phyloP scores from a whole-genome alignment of 805 yeast genomes.

The Metschnikowia hibisci region DNA sequence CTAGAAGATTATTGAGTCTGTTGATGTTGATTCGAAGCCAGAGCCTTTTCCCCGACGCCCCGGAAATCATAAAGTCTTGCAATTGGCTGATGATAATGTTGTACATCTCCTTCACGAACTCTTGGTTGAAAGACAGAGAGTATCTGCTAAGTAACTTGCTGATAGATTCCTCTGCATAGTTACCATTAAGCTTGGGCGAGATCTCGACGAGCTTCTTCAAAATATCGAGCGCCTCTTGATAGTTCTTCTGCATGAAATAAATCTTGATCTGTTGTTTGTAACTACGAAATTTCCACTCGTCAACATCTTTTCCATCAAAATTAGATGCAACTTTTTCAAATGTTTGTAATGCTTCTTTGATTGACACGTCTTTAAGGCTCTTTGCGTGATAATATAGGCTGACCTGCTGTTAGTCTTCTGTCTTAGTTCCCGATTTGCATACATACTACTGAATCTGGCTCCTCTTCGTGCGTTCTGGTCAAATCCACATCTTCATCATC shows the following conservation, averaged over 20 bases:
- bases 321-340: slow-evolving; percentile 18
- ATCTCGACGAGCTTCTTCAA: slow-evolving; percentile 23
- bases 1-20: slow-evolving; percentile 36
- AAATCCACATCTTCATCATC: slow-evolving; percentile 31
- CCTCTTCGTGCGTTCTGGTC: slow-evolving; percentile 19
- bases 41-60: slow-evolving; percentile 28
- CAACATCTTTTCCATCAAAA: slow-evolving; percentile 21
- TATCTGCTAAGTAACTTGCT: slow-evolving; percentile 34
- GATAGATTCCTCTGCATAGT: slow-evolving; percentile 38
- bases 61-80: slow-evolving; percentile 17
- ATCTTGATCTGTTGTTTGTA: slow-evolving; percentile 41
- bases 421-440: not conserved
- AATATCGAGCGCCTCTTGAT: slow-evolving; percentile 21
- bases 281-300: slow-evolving; percentile 38
- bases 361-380: slow-evolving; percentile 31
- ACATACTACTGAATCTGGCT: slow-evolving; percentile 17
- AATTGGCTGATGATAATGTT: slow-evolving; percentile 29
- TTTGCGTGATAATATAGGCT: slow-evolving; percentile 37
- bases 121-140: slow-evolving; percentile 24
- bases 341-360: slow-evolving; percentile 6
- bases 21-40: slow-evolving; percentile 48
- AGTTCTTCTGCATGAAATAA: slow-evolving; percentile 21
- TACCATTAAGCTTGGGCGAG: slow-evolving; percentile 27
- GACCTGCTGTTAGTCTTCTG: slow-evolving; percentile 23
- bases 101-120: slow-evolving; percentile 30